Evolutionary conservation across 306 rosid species (phyloP), one percentile per base, ranked within the genome.

Genomic region (Fragaria iinumae): DNA sequence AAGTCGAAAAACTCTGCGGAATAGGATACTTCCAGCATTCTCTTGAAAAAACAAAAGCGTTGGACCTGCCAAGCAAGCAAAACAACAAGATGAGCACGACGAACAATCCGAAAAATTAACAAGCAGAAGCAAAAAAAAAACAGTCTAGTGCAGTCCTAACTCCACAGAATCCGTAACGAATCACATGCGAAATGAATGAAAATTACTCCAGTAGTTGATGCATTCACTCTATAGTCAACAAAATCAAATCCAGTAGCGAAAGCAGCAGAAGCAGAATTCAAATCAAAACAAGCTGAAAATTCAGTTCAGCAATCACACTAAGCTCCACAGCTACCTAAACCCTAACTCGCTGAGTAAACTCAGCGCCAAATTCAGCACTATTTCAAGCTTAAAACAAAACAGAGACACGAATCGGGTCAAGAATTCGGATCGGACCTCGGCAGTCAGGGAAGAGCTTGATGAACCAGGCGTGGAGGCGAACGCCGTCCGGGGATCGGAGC

Each of bases 11-110:
- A 82, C 34, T 68, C 44, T 8, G 23, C 23, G 1, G 56, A 77
- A 18, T 62, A 89, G 99, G 99, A 95, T 96, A 96, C 99, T 96
- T 85, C 99, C 99, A 74, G 99, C 99, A 87, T 96, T 93, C 83
- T 96, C 99, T 87, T 96, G 99, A 77, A 93, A 96, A 88, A 96
- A 96, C 86, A 96, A 83, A 72, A 96, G 82, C 45, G 99, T 96
- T 3, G 99, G 99, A 83, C 98, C 99, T 96, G 96, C 70, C 71
- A 86, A 85, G 76, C 38, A 80, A 82, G 41, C 76, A 76, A 65
- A 45, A 77, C 69, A 65, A 81, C 66, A 8, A 8, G 3, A 6
- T 64, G 2, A 64, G 69, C 44, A 6, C 14, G 12, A 63, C 3
- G 21, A 32, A 63, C 67, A 8, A n/a, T 2, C 63, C 63, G 2